phyloP scores from a whole-genome alignment of 2,329 filamentous ascomycete genomes.

The Botrytis aclada region DNA sequence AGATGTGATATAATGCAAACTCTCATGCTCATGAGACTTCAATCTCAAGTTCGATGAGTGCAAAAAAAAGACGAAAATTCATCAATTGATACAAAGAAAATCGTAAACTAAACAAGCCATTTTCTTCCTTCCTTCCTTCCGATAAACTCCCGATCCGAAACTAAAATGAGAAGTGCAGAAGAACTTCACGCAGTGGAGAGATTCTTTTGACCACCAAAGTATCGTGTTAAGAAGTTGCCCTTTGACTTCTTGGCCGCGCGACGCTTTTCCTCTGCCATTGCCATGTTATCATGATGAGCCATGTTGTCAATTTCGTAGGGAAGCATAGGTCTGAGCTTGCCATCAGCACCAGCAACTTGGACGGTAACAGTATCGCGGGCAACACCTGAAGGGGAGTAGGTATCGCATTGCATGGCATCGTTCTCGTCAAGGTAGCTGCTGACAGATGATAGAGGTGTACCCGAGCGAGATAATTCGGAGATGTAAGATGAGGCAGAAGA shows the following conservation, averaged over 20 bases:
- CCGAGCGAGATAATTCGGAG: constrained; percentile 32
- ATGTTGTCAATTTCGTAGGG: constrained; percentile 35
- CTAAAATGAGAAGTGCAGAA: background rate
- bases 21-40: background rate
- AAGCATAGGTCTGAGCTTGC: constrained; percentile 29
- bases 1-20: background rate
- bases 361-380: constrained; percentile 34
- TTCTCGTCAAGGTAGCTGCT: constrained; percentile 33
- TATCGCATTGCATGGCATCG: constrained; percentile 15
- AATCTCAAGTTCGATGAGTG: background rate
- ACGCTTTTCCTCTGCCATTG: constrained; percentile 28
- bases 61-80: background rate
- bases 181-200: constrained; percentile 1
- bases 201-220: constrained; percentile 24
- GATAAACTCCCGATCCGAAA: background rate
- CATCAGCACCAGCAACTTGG: constrained; percentile 24
- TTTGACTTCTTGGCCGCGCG: constrained; percentile 30
- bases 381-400: constrained; percentile 20
- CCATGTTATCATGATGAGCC: constrained; percentile 19
- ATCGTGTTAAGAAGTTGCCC: constrained; percentile 34
- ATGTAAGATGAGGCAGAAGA: constrained; percentile 38
- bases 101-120: constrained; percentile 11
- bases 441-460: constrained; percentile 39
- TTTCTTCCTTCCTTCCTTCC: background rate
- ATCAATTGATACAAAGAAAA: constrained; percentile 18